Base-by-base conservation (phyloP, 495 filamentous ascomycete species). In the Neurospora cerealis region DNA sequence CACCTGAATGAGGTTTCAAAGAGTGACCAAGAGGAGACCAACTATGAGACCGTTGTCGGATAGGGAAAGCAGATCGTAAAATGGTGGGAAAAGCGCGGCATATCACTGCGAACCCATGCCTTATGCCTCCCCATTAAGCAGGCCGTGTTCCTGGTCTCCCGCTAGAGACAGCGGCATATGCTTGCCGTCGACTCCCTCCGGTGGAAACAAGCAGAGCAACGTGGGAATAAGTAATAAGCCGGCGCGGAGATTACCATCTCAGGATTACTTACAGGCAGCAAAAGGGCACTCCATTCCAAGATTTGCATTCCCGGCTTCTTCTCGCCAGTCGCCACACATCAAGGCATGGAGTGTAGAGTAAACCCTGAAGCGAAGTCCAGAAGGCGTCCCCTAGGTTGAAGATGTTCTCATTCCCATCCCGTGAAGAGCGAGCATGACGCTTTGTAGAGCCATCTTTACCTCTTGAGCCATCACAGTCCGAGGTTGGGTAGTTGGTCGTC, bases 61-160 rank as follows among this genome's bases (percentile, higher is more conserved):
- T 72, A 76, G 71, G 79, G 80, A 75, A 80, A 77, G 69, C 78
- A 78, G 77, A 75, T 79, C 77, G 79, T 69, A 38, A 71, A 69
- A 72, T 41, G 70, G 48, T 39, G 70, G 72, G 71, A 75, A 69
- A 71, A 69, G 73, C 28, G 71, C 79, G 74, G 77, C 72, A 72
- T 70, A 73, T 73, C 72, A 72, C 69, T 70, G 73, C 66, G 54
- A 74, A 54, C 71, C 76, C 73, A 77, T 80, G 69, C 75, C 78
- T 62, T 62, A 62, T 62, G 54, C 54, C 54, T 62, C 54, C 28
- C 34, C 28, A 32, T 62, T 32, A 62, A 60, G 24, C 21, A 60
- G 5, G 48, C 48, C 48, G 11, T 28, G 5, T 60, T 60, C 48
- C 46, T 54, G 21, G 54, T 62, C 54, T 32, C 54, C 54, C 13